A percentile compares a stretch with the other conserved stretches of the same genome.
Conservation (phyloP, 495 filamentous ascomycete species). For the Xylaria acuta region DNA sequence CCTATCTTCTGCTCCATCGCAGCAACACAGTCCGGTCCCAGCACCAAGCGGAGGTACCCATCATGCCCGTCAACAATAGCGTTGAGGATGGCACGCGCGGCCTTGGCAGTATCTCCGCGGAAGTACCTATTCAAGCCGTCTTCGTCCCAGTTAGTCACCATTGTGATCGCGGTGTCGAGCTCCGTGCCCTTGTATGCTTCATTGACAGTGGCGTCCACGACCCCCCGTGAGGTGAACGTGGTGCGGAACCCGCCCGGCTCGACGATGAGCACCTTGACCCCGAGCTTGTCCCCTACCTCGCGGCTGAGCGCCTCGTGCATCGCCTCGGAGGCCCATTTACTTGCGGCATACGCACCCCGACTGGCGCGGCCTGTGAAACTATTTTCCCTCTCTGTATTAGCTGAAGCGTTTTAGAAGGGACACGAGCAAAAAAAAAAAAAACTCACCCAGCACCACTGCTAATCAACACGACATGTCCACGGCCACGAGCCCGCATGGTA, state of each 20-base stretch:
- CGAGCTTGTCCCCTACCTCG: slow-evolving; percentile 50
- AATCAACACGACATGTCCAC: slow-evolving; percentile 51
- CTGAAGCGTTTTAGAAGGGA: background rate
- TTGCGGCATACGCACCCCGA: slow-evolving; percentile 48
- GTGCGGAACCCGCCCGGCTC: slow-evolving; percentile 56
- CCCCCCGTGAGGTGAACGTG: slow-evolving; percentile 31
- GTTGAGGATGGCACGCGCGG: slow-evolving; percentile 52
- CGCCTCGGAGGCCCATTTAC: slow-evolving; percentile 50
- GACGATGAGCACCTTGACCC: slow-evolving; percentile 50
- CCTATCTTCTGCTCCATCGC: slow-evolving; percentile 16
- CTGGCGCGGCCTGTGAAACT: slow-evolving; percentile 17
- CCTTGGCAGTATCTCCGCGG: slow-evolving; percentile 51
- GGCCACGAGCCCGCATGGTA: slow-evolving; percentile 44
- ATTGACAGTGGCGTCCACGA: slow-evolving; percentile 29
- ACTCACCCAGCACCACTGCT: slow-evolving; percentile 51
- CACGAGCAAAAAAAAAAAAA: slow-evolving; percentile 33
- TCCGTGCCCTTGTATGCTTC: slow-evolving; percentile 28
- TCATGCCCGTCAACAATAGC: slow-evolving; percentile 25
- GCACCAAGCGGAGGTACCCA: slow-evolving; percentile 18
- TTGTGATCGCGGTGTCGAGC: slow-evolving; percentile 21
- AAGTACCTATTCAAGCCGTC: slow-evolving; percentile 10
- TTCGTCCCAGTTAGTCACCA: background rate
- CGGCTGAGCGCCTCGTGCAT: slow-evolving; percentile 44
- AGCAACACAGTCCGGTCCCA: slow-evolving; percentile 2
- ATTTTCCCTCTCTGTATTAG: slow-evolving; percentile 1